phyloP scores from a whole-genome alignment of 805 yeast species.

The Tetrapisispora taiwanensis region DNA sequence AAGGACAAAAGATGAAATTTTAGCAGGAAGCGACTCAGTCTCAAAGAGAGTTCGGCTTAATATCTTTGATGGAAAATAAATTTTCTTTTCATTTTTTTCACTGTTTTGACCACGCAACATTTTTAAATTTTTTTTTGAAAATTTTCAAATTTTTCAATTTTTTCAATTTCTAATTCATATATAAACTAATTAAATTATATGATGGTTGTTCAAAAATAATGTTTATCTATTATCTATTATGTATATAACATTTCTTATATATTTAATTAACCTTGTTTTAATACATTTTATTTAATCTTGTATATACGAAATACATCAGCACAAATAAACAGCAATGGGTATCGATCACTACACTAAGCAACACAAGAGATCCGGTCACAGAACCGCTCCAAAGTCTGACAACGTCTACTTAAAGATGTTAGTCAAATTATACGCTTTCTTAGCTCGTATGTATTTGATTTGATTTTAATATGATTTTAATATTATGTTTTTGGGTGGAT shows the following conservation, averaged over 20 bases:
- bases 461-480: not conserved
- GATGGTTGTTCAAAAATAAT: too few relatives aligned
- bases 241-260: too few relatives aligned
- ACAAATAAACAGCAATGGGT: conserved; percentile 53
- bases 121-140: not conserved
- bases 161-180: not conserved
- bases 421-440: conserved; percentile 97
- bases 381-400: conserved; percentile 99
- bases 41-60: too few relatives aligned
- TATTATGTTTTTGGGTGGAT: conserved; percentile 2
- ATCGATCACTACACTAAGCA: conserved; percentile 94
- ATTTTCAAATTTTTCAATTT: not conserved
- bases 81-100: not conserved
- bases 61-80: too few relatives aligned
- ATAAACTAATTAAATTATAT: not conserved
- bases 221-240: too few relatives aligned
- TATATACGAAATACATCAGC: not conserved
- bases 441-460: conserved; percentile 80
- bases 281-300: too few relatives aligned
- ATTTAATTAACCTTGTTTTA: too few relatives aligned
- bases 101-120: not conserved
- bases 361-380: conserved; percentile 92
- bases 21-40: too few relatives aligned
- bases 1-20: too few relatives aligned
- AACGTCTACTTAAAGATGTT: conserved; percentile 96